Evolutionary conservation across 2,329 filamentous ascomycete genomes (phyloP).

Genomic region (Colletotrichum siamense): DNA sequence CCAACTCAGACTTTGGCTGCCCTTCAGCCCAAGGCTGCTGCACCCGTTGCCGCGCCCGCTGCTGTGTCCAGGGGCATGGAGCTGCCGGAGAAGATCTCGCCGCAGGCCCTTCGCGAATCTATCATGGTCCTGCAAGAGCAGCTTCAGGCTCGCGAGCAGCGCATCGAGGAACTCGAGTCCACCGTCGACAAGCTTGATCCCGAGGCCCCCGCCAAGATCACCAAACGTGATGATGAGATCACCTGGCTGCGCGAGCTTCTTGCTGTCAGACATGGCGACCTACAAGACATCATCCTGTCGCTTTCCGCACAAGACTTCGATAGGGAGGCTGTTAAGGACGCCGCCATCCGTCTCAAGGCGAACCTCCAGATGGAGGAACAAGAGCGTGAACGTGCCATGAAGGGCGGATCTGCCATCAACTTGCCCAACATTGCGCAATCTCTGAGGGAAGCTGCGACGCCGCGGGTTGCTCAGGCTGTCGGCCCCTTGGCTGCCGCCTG

Average conservation of each 20-base stretch:
- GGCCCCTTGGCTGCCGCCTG: slow-evolving; percentile 86
- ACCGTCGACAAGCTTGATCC: slow-evolving; percentile 72
- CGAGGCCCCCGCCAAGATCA: slow-evolving; percentile 81
- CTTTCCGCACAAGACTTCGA: slow-evolving; percentile 79
- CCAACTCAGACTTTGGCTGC: slow-evolving; percentile 29
- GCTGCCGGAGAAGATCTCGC: slow-evolving; percentile 85
- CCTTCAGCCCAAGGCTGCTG: slow-evolving; percentile 35
- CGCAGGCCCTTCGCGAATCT: slow-evolving; percentile 92
- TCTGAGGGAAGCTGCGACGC: slow-evolving; percentile 78
- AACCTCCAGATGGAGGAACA: slow-evolving; percentile 98
- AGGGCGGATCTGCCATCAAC: slow-evolving; percentile 69
- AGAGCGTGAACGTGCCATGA: slow-evolving; percentile 85
- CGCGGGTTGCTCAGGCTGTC: slow-evolving; percentile 83
- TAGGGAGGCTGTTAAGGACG: slow-evolving; percentile 81
- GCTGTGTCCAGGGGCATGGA: slow-evolving; percentile 43
- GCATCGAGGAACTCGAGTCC: slow-evolving; percentile 86
- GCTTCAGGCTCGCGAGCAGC: slow-evolving; percentile 88
- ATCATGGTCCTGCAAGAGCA: slow-evolving; percentile 97
- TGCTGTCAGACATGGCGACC: slow-evolving; percentile 86
- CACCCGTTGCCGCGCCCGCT: slow-evolving; percentile 47
- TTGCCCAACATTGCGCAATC: slow-evolving; percentile 80
- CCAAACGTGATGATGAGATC: slow-evolving; percentile 93
- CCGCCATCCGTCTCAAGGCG: slow-evolving; percentile 89
- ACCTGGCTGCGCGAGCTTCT: slow-evolving; percentile 93
- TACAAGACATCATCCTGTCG: slow-evolving; percentile 87